phyloP scores from a whole-genome alignment of 768 basidiomycete genomes.

The Hypholoma fasciculare region DNA sequence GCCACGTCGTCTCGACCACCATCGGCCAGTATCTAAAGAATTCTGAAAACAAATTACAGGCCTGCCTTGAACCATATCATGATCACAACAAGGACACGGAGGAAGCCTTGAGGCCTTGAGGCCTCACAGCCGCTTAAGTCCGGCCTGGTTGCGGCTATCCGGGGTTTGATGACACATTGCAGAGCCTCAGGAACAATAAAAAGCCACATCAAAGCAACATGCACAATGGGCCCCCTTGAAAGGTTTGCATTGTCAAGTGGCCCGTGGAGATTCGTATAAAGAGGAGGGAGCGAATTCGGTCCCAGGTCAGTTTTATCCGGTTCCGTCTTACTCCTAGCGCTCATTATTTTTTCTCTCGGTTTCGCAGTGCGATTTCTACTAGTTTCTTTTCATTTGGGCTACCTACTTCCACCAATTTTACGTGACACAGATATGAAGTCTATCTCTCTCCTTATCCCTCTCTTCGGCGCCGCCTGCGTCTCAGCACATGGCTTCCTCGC shows the following conservation, averaged over 20 bases:
- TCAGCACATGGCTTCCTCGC: constrained; percentile 47
- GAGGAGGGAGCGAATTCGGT: neutral
- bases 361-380: constrained; percentile 5
- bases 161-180: constrained; percentile 1
- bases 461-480: constrained; percentile 35
- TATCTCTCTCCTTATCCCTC: constrained; percentile 25
- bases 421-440: constrained; percentile 3
- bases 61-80: no score
- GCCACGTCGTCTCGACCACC: no score
- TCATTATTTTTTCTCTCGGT: neutral
- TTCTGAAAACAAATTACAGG: no score
- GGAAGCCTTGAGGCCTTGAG: no score
- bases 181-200: constrained; percentile 3
- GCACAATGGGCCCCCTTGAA: neutral
- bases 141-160: no score
- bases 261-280: neutral
- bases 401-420: neutral
- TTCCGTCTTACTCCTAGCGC: neutral
- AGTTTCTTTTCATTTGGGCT: neutral
- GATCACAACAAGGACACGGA: no score
- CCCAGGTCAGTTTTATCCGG: neutral
- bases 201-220: neutral
- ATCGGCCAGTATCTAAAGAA: no score
- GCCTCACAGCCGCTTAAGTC: no score
- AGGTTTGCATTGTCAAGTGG: neutral